These are phyloP conservation scores for Plasmopara muralis DNA, from an alignment of 352 stramenopile species.

Conservation along the genomic window DNA sequence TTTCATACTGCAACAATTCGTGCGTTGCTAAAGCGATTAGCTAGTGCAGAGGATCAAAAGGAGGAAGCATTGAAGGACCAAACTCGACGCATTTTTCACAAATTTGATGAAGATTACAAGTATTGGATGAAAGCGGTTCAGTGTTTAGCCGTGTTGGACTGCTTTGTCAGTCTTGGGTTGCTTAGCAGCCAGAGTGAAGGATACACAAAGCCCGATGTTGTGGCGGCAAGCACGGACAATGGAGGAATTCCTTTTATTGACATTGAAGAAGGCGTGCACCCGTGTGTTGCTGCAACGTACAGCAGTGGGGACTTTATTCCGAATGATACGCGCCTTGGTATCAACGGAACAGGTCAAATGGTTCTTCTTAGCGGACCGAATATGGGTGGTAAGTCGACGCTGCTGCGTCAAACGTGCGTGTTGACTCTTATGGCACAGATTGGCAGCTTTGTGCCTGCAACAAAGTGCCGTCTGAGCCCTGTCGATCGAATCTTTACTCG, in stretches of 20 bases:
- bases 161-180: slow-evolving; percentile 90
- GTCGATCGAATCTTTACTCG: slow-evolving; percentile 99
- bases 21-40: slow-evolving; percentile 65
- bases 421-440: slow-evolving; percentile 97
- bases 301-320: slow-evolving; percentile 92
- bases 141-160: slow-evolving; percentile 92
- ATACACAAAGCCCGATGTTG: slow-evolving; percentile 88
- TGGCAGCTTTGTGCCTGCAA: slow-evolving; percentile 97
- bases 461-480: slow-evolving; percentile 90
- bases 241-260: slow-evolving; percentile 68
- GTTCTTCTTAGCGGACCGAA: slow-evolving; percentile 97
- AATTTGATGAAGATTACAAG: slow-evolving; percentile 93
- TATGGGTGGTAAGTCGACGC: slow-evolving; percentile 98
- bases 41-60: slow-evolving; percentile 69
- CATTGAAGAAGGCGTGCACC: slow-evolving; percentile 92
- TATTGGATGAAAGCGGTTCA: slow-evolving; percentile 92
- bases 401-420: slow-evolving; percentile 97
- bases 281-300: slow-evolving; percentile 87
- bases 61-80: slow-evolving; percentile 84
- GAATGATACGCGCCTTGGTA: slow-evolving; percentile 92
- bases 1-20: slow-evolving; percentile 89
- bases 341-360: slow-evolving; percentile 52
- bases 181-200: slow-evolving; percentile 90
- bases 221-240: slow-evolving; percentile 55
- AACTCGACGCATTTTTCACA: slow-evolving; percentile 91